Percentiles rank a stretch among this genome's conserved stretches.
Evolutionary conservation across 2,329 filamentous ascomycete genomes (phyloP).

Genomic region (Ophiostoma sp.): DNA sequence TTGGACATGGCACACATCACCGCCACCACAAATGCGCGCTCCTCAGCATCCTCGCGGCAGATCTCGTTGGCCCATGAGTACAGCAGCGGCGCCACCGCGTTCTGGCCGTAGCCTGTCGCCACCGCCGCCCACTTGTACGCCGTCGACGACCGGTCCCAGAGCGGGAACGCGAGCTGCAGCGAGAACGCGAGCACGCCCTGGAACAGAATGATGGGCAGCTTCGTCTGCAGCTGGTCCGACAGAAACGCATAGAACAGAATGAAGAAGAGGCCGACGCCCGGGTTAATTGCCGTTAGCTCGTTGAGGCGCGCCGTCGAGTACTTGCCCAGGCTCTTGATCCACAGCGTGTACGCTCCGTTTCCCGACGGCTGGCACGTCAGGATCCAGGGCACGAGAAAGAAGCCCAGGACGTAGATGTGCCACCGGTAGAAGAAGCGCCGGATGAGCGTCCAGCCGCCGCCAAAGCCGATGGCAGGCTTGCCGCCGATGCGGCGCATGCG

Average conservation of each 20-base stretch:
- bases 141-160: slow-evolving; percentile 14
- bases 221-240: slow-evolving; percentile 18
- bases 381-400: slow-evolving; percentile 35
- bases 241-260: slow-evolving; percentile 16
- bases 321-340: slow-evolving; percentile 47
- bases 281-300: slow-evolving; percentile 19
- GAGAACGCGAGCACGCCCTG: slow-evolving; percentile 17
- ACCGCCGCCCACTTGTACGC: slow-evolving; percentile 20
- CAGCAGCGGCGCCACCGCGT: slow-evolving; percentile 16
- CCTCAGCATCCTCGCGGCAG: slow-evolving; percentile 27
- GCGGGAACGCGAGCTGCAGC: slow-evolving; percentile 17
- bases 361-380: slow-evolving; percentile 44
- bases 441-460: slow-evolving; percentile 18
- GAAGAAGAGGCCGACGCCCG: slow-evolving; percentile 17
- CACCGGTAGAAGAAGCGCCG: slow-evolving; percentile 17
- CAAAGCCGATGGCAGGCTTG: slow-evolving; percentile 17
- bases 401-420: slow-evolving; percentile 37
- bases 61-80: slow-evolving; percentile 27
- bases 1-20: slow-evolving; percentile 28
- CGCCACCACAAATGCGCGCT: slow-evolving; percentile 28
- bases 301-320: slow-evolving; percentile 19
- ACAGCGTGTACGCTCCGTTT: slow-evolving; percentile 50
- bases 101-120: slow-evolving; percentile 19
- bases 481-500: slow-evolving; percentile 42
- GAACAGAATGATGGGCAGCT: slow-evolving; percentile 18